phyloP scores from a whole-genome alignment of 441 rosid genomes.

The Daphne laureola region DNA sequence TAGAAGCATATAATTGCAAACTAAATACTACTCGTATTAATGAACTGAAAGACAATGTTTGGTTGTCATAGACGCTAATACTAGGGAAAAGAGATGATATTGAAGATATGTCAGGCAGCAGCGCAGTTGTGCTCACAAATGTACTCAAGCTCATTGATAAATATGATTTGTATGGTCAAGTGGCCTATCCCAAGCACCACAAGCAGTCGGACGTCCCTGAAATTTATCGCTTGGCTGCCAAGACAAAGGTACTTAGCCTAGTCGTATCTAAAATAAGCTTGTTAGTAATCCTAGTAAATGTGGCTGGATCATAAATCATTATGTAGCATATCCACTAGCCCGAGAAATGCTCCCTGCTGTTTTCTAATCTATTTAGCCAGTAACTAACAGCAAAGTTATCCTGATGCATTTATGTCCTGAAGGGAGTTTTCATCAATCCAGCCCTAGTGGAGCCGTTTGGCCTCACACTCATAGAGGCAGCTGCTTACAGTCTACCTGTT shows the following conservation, averaged over 20 bases:
- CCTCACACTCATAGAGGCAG: constrained; percentile 70
- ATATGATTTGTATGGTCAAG: constrained; percentile 67
- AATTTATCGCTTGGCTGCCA: constrained; percentile 67
- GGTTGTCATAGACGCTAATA: constrained; percentile 45
- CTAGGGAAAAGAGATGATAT: constrained; percentile 74
- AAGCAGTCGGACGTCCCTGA: constrained; percentile 69
- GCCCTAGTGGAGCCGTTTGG: constrained; percentile 80
- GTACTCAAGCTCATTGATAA: constrained; percentile 65
- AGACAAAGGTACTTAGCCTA: constrained; percentile 43
- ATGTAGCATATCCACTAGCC: too few relatives aligned
- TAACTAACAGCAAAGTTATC: constrained; percentile 14
- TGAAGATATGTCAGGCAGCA: constrained; percentile 56
- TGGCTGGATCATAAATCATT: too few relatives aligned
- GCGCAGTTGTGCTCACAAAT: constrained; percentile 49
- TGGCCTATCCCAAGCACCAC: constrained; percentile 75
- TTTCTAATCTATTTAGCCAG: too few relatives aligned
- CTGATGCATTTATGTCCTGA: constrained; percentile 20
- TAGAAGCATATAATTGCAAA: too few relatives aligned
- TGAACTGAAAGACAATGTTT: background rate
- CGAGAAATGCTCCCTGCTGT: too few relatives aligned
- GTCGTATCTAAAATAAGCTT: too few relatives aligned
- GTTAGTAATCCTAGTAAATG: too few relatives aligned
- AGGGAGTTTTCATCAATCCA: constrained; percentile 78
- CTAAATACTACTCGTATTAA: too few relatives aligned
- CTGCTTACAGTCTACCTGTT: constrained; percentile 68